phyloP scores from a whole-genome alignment of 257 asterid species.

The Misopates orontium region DNA sequence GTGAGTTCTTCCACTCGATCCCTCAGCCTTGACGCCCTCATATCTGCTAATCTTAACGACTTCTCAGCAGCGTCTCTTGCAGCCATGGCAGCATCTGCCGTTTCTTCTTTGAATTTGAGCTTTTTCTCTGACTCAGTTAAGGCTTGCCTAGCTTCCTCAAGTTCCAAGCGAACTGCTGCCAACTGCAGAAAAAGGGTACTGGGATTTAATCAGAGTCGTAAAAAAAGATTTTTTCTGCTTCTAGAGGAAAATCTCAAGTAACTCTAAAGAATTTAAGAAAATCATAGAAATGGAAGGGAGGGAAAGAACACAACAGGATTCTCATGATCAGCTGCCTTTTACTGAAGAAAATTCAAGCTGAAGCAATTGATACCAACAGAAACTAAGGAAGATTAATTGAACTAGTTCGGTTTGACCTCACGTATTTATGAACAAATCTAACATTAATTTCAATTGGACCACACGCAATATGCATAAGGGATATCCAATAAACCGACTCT shows the following conservation, averaged over 20 bases:
- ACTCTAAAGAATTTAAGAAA: background rate
- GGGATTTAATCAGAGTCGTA: constrained; percentile 15
- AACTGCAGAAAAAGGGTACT: constrained; percentile 50
- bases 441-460: too few species aligned
- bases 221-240: background rate
- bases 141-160: constrained; percentile 81
- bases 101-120: constrained; percentile 91
- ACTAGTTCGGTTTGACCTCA: too few species aligned
- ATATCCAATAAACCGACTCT: too few species aligned
- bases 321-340: background rate
- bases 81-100: constrained; percentile 94
- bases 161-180: constrained; percentile 66
- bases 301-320: background rate
- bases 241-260: background rate
- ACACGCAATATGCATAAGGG: too few species aligned
- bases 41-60: constrained; percentile 84
- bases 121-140: constrained; percentile 73
- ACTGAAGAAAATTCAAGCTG: background rate
- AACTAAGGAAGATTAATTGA: background rate
- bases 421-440: too few species aligned
- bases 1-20: constrained; percentile 90
- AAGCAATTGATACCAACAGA: constrained; percentile 9
- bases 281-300: background rate
- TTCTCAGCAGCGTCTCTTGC: constrained; percentile 98
- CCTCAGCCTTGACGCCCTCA: constrained; percentile 79